Base-by-base conservation (phyloP, 2,329 filamentous ascomycete species). In the Phaeosphaeriaceae sp. region DNA sequence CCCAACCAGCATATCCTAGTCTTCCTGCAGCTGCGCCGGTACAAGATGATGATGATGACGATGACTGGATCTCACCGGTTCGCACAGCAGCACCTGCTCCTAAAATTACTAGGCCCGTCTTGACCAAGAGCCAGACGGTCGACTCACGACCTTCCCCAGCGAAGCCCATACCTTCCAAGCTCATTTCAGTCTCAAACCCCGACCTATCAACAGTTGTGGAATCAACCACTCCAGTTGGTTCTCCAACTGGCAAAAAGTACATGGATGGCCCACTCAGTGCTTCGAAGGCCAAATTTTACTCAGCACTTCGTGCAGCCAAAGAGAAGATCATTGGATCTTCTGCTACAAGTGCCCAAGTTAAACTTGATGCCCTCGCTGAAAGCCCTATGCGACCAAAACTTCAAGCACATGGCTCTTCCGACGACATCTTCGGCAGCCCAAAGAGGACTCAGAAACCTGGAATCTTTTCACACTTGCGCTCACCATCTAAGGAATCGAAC, bases 221-320 rank as follows among this genome's bases (percentile, higher is more conserved):
- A 46, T 79, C 84, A 11, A 86, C 83, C 13, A 86, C 83, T 42
- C 83, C 84, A 21, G 72, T 74, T 39, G 81, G 79, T 23, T 86
- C 84, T 18, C 84, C 84, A 21, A 62, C 60, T 60, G 64, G 64
- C 48, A 78, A 74, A 64, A 81, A 71, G 76, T 82, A 71, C 76
- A 81, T 56, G 70, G 92, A 95, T 59, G 93, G 88, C 50, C 91
- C 91, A 4, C 74, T 97, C 50, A 96, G 92, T 73, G 91, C 94
- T 42, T 92, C 94, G 21, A 97, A 96, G 76, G 90, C 89, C 66
- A 95, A 92, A 70, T 80, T 97, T 39, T 95, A 93, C 38, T 96
- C 92, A 8, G 92, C 96, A 51, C 79, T 97, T 62, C 92, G 92
- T 74, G 89, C 87, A 46, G 94, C 92, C 3, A 93, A 89, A 71